Conservation (phyloP, 176 grass and related monocot genomes). For the Oryza longistaminata region DNA sequence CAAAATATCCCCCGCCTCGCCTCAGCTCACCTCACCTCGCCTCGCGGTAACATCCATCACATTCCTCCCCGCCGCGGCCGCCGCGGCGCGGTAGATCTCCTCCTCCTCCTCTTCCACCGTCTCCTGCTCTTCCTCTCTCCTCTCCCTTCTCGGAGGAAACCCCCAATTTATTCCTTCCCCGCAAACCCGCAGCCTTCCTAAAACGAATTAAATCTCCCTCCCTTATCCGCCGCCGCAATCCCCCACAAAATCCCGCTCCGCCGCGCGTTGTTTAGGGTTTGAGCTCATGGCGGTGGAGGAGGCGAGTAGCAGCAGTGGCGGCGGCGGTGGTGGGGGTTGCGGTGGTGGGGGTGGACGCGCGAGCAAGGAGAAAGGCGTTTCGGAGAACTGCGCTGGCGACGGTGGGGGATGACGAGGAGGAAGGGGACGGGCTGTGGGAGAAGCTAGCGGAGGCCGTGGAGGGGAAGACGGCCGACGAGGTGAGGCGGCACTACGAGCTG, state of each 20-base stretch:
- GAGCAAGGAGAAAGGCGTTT: conserved; percentile 92
- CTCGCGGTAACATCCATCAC: conserved; percentile 13
- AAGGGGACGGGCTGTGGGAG: conserved; percentile 58
- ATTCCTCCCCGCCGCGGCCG: background rate
- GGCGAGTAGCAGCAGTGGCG: conserved; percentile 61
- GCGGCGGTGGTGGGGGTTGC: background rate
- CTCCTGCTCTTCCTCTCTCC: background rate
- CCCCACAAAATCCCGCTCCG: no score
- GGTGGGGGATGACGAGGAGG: conserved; percentile 29
- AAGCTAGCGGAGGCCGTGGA: conserved; percentile 57
- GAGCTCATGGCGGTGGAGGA: conserved; percentile 61
- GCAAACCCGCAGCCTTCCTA: conserved; percentile 33
- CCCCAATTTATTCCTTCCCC: conserved; percentile 41
- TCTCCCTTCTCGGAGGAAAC: conserved; percentile 40
- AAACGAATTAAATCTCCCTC: conserved; percentile 2
- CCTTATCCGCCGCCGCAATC: conserved; percentile 55
- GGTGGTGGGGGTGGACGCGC: conserved; percentile 52
- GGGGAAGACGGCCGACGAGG: conserved; percentile 66
- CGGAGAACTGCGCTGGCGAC: conserved; percentile 76
- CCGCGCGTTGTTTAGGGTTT: conserved; percentile 14
- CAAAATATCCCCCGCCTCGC: conserved; percentile 33
- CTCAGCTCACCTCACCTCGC: no score
- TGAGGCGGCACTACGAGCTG: conserved; percentile 78
- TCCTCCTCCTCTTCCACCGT: conserved; percentile 10
- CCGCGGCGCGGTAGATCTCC: conserved; percentile 48